These are phyloP conservation scores for Reutealis trisperma DNA, from an alignment of 345 rosid species.

Conservation along the genomic window DNA sequence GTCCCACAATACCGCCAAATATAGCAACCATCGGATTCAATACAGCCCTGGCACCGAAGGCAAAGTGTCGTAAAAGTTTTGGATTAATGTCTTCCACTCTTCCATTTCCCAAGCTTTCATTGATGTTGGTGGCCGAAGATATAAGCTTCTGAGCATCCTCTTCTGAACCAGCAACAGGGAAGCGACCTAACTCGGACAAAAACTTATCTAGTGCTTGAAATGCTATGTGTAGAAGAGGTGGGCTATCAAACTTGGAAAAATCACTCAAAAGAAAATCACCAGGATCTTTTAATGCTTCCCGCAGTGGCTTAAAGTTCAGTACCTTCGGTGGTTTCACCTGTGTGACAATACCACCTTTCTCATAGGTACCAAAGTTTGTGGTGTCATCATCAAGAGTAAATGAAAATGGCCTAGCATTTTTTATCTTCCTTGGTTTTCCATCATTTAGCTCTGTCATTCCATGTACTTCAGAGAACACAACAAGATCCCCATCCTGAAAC, in stretches of 20 bases:
- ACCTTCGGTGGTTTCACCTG: conserved; percentile 90
- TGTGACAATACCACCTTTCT: conserved; percentile 95
- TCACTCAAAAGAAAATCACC: conserved; percentile 96
- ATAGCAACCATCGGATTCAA: conserved; percentile 99
- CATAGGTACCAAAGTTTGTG: conserved; percentile 55
- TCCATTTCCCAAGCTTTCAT: conserved; percentile 70
- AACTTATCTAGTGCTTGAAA: conserved; percentile 94
- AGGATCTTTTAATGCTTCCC: conserved; percentile 86
- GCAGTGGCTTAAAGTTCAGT: conserved; percentile 80
- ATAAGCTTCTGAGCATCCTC: conserved; percentile 85
- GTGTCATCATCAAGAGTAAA: conserved; percentile 92
- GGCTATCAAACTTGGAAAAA: conserved; percentile 88
- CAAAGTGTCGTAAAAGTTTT: conserved; percentile 75
- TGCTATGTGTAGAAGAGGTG: conserved; percentile 89
- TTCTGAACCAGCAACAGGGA: conserved; percentile 88
- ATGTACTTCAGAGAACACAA: conserved; percentile 91
- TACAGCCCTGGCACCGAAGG: conserved; percentile 95
- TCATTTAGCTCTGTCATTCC: conserved; percentile 96
- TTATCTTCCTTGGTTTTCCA: conserved; percentile 92
- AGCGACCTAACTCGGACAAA: conserved; percentile 60
- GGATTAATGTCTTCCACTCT: conserved; percentile 73
- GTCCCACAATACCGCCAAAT: conserved; percentile 99
- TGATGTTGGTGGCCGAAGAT: conserved; percentile 56
- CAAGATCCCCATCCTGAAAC: conserved; percentile 94
- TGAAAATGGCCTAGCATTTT: conserved; percentile 81